Conservation (phyloP, 495 filamentous ascomycete species). For the Cryomyces antarcticus region DNA sequence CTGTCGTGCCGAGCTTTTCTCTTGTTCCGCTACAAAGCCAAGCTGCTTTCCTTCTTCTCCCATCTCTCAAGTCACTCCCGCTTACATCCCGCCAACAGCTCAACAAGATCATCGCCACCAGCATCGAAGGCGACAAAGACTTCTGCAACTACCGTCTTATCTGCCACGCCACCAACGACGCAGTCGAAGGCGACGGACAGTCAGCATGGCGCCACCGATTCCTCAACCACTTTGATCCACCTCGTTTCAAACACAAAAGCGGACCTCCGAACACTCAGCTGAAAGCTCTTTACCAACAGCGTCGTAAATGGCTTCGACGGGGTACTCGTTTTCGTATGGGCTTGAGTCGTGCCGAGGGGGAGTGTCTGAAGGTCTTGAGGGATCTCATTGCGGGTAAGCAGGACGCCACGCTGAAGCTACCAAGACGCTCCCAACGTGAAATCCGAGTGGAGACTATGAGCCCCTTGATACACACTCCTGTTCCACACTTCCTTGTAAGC, state of each 20-base stretch:
- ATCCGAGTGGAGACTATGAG: too few species aligned
- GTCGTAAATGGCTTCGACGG: conserved; percentile 5
- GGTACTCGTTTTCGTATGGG: conserved; percentile 11
- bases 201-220: conserved; percentile 17
- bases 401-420: not conserved
- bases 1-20: too few species aligned
- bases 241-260: not conserved
- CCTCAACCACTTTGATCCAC: conserved; percentile 7
- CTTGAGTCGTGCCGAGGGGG: conserved; percentile 1
- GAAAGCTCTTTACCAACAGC: conserved; percentile 12
- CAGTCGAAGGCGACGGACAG: conserved; percentile 11
- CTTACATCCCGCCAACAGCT: not conserved
- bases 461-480: too few species aligned
- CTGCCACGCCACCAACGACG: conserved; percentile 12
- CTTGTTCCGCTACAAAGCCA: too few species aligned
- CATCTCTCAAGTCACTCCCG: too few species aligned
- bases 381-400: conserved; percentile 14
- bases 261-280: not conserved
- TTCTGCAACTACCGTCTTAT: conserved; percentile 10
- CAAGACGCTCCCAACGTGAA: too few species aligned
- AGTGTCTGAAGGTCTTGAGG: conserved; percentile 8
- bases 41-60: too few species aligned
- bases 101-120: conserved; percentile 13
- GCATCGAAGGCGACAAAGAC: conserved; percentile 14
- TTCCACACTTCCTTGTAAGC: not conserved